phyloP scores from a whole-genome alignment of 2,329 filamentous ascomycete genomes.

The Colletotrichum spinosum region DNA sequence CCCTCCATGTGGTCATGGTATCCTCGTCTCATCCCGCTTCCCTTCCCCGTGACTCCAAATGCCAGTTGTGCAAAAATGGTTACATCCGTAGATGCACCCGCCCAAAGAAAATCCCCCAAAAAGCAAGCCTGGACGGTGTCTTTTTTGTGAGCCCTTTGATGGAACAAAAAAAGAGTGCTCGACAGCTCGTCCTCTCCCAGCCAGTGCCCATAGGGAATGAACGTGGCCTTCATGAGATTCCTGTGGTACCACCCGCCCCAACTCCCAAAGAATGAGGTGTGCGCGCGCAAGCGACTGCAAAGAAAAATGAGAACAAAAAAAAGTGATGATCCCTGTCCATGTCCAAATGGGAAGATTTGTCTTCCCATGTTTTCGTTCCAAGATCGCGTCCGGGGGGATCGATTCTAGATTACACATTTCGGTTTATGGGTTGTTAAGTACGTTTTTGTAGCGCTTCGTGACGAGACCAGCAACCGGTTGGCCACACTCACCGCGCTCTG shows the following conservation, averaged over 20 bases:
- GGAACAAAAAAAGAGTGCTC: not conserved
- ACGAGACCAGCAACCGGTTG: conserved; percentile 24
- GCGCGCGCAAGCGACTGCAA: conserved; percentile 20
- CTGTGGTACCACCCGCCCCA: conserved; percentile 21
- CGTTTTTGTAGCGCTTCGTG: conserved; percentile 29
- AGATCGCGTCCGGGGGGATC: conserved; percentile 23
- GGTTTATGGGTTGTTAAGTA: conserved; percentile 43
- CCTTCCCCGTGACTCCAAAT: conserved; percentile 30
- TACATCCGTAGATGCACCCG: conserved; percentile 33
- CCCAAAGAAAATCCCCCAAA: conserved; percentile 9
- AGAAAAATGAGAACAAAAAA: conserved; percentile 18
- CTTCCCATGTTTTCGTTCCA: conserved; percentile 28
- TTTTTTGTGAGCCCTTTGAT: conserved; percentile 3
- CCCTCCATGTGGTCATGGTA: conserved; percentile 34
- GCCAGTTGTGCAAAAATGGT: conserved; percentile 12
- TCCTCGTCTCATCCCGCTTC: conserved; percentile 24
- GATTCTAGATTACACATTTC: conserved; percentile 50
- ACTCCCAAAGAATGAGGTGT: conserved; percentile 23
- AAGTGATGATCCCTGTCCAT: conserved; percentile 27
- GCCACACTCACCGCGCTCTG: conserved; percentile 30
- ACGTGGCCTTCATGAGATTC: conserved; percentile 21
- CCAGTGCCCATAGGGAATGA: conserved; percentile 14
- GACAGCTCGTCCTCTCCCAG: conserved; percentile 14
- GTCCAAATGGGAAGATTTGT: conserved; percentile 16
- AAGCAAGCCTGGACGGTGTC: conserved; percentile 9